These are phyloP conservation scores for Ailanthus altissimus DNA, from an alignment of 345 rosid species.

Conservation along the genomic window DNA sequence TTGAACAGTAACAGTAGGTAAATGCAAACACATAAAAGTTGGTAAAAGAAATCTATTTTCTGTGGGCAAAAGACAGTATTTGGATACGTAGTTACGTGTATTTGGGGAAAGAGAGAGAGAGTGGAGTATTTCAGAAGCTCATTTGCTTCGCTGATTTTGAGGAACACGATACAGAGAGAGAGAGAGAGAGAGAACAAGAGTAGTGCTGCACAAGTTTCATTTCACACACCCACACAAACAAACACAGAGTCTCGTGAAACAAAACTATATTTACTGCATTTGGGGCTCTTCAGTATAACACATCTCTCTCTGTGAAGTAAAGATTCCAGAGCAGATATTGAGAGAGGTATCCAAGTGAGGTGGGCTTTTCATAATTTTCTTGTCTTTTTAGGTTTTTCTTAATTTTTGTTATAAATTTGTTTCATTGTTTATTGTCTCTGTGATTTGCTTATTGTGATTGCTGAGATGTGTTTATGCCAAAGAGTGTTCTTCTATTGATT, in stretches of 20 bases:
- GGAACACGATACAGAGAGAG: constrained; percentile 14
- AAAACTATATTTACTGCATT: constrained; percentile 17
- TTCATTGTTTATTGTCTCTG: neutral
- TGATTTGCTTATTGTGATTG: neutral
- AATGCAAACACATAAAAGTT: neutral
- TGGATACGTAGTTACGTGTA: neutral
- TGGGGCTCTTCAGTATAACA: neutral
- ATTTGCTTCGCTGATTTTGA: constrained; percentile 36
- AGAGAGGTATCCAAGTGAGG: neutral
- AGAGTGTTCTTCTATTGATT: neutral
- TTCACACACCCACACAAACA: neutral
- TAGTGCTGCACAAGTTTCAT: constrained; percentile 29
- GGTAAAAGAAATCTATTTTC: neutral
- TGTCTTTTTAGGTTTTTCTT: neutral
- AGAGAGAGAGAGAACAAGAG: constrained; percentile 15
- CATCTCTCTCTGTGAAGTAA: neutral
- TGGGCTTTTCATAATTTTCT: neutral
- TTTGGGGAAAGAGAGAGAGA: neutral
- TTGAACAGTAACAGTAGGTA: neutral
- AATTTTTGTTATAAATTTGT: neutral
- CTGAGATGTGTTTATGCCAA: neutral
- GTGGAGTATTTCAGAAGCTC: constrained; percentile 31
- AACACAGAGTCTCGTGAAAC: neutral
- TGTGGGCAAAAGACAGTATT: constrained; percentile 1
- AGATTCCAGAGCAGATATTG: constrained; percentile 2